Evolutionary conservation across 192 early-diverging fungal species (phyloP).

Genomic region (Mortierella antarctica): DNA sequence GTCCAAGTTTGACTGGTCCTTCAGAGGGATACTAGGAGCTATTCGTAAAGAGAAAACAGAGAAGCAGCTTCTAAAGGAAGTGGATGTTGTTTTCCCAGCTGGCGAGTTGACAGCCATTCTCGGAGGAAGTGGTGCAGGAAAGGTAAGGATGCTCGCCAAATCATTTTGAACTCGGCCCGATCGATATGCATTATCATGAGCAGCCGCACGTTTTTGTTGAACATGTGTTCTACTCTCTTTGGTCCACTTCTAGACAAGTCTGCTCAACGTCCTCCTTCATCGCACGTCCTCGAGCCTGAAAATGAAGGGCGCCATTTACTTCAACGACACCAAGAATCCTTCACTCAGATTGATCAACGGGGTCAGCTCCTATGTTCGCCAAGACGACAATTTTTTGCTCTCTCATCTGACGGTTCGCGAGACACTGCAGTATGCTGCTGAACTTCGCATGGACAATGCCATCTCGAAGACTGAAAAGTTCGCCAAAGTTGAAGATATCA

Average conservation of each 20-base stretch:
- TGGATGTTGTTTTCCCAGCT: constrained; percentile 49
- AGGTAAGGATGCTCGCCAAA: constrained; percentile 8
- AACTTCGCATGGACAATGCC: constrained; percentile 65
- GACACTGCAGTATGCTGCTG: constrained; percentile 80
- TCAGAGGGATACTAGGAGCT: constrained; percentile 11
- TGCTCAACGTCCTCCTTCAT: constrained; percentile 36
- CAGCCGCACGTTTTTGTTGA: background rate
- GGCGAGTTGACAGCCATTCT: constrained; percentile 49
- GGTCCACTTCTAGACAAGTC: constrained; percentile 26
- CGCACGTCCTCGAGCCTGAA: constrained; percentile 18
- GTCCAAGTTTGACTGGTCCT: constrained; percentile 35
- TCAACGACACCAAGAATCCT: constrained; percentile 46
- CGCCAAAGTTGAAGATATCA: constrained; percentile 47
- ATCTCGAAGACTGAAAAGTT: constrained; percentile 27
- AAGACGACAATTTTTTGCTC: constrained; percentile 50
- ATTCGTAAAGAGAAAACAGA: constrained; percentile 21
- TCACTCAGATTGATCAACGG: constrained; percentile 33
- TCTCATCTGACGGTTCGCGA: constrained; percentile 83
- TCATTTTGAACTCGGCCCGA: background rate
- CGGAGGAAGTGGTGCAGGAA: constrained; percentile 51
- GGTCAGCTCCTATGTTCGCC: constrained; percentile 48
- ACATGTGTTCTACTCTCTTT: background rate
- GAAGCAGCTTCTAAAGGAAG: constrained; percentile 38
- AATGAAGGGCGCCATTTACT: constrained; percentile 34
- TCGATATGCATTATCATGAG: background rate